Conservation (phyloP, 2,329 filamentous ascomycete species). For the Aspergillus fructus region DNA sequence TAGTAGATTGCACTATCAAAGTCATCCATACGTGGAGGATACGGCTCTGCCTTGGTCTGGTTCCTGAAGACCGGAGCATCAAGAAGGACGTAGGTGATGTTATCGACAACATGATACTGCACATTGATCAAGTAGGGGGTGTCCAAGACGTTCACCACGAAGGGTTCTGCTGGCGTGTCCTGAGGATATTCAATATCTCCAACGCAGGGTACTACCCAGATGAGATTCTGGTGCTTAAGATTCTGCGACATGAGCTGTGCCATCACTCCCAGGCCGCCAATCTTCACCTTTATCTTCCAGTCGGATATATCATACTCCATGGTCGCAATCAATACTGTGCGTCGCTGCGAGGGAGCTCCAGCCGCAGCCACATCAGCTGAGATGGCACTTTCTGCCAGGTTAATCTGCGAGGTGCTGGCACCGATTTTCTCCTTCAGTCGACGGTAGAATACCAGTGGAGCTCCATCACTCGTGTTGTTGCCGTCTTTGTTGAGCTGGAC, state of each 20-base stretch:
- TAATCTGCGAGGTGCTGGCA: too few relatives aligned
- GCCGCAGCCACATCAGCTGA: slow-evolving; percentile 18
- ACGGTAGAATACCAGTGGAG: slow-evolving; percentile 35
- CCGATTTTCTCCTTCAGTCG: slow-evolving; percentile 28
- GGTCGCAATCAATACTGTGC: slow-evolving; percentile 66
- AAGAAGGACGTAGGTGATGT: slow-evolving; percentile 68
- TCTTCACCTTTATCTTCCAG: slow-evolving; percentile 70
- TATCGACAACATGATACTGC: slow-evolving; percentile 62
- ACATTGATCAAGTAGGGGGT: slow-evolving; percentile 62
- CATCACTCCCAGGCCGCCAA: slow-evolving; percentile 69
- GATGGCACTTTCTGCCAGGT: too few relatives aligned
- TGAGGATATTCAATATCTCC: slow-evolving; percentile 64
- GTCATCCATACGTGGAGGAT: slow-evolving; percentile 70
- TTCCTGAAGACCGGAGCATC: slow-evolving; percentile 67
- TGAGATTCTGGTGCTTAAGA: slow-evolving; percentile 62
- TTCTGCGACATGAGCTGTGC: slow-evolving; percentile 68
- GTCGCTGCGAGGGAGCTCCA: slow-evolving; percentile 33
- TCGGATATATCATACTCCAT: slow-evolving; percentile 73
- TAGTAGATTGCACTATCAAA: slow-evolving; percentile 68
- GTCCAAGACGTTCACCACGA: slow-evolving; percentile 62
- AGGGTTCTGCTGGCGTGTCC: slow-evolving; percentile 59
- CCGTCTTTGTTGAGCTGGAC: slow-evolving; percentile 64
- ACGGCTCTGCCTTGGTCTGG: slow-evolving; percentile 63
- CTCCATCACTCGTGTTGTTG: slow-evolving; percentile 42
- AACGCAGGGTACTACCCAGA: slow-evolving; percentile 64